Percentiles rank a stretch among this genome's conserved stretches.
phyloP scores from a whole-genome alignment of 2,329 filamentous ascomycete genomes.

The Helotiales sp. region DNA sequence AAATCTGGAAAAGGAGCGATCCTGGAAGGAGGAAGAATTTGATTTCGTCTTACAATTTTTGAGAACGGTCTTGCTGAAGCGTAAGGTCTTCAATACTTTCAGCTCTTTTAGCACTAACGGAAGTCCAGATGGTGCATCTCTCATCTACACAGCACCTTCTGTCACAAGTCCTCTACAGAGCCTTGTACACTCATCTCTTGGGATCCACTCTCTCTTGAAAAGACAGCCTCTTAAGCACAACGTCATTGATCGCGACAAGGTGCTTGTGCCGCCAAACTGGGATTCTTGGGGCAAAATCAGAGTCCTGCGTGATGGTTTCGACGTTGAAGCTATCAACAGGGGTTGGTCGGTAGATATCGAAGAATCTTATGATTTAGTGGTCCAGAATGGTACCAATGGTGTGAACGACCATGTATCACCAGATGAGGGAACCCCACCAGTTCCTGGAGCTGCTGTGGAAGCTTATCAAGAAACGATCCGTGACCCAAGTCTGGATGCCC shows the following conservation, averaged over 20 bases:
- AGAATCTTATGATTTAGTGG: conserved; percentile 50
- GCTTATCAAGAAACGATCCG: conserved; percentile 81
- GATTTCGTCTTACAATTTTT: conserved; percentile 94
- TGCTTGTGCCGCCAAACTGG: conserved; percentile 95
- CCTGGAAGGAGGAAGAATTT: conserved; percentile 96
- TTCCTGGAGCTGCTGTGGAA: conserved; percentile 64
- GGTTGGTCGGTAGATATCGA: conserved; percentile 88
- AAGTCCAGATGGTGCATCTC: conserved; percentile 73
- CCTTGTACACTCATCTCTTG: conserved; percentile 82
- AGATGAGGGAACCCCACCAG: conserved; percentile 27
- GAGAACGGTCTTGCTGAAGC: conserved; percentile 84
- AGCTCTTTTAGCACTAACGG: conserved; percentile 18
- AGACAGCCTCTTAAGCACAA: conserved; percentile 83
- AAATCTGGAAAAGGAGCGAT: conserved; percentile 82
- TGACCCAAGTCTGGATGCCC: conserved; percentile 70
- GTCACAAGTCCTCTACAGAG: conserved; percentile 77
- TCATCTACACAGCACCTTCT: conserved; percentile 83
- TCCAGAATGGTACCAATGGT: conserved; percentile 41
- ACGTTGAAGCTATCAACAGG: conserved; percentile 83
- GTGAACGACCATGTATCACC: conserved; percentile 25
- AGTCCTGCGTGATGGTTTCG: conserved; percentile 87
- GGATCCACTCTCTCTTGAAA: conserved; percentile 83
- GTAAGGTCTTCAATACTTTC: conserved; percentile 55
- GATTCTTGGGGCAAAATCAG: conserved; percentile 98
- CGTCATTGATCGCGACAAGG: conserved; percentile 91